A percentile compares a stretch with the other conserved stretches of the same genome.
Conservation (phyloP, 768 basidiomycete species). For the Chiua virens region DNA sequence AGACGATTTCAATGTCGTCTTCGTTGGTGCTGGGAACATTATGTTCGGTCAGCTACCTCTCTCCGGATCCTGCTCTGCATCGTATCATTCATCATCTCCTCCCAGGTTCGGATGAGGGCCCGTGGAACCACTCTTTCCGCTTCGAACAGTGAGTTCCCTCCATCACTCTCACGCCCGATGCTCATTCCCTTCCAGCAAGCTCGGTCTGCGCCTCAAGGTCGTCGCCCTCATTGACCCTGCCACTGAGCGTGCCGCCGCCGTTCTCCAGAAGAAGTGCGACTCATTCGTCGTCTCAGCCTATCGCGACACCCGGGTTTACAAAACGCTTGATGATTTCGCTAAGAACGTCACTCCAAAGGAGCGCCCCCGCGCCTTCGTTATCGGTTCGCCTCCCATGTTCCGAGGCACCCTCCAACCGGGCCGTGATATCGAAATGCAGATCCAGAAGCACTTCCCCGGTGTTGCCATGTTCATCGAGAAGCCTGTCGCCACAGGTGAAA, state of each 20-base stretch:
- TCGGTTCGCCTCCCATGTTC: conserved; percentile 94
- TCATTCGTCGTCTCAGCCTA: conserved; percentile 95
- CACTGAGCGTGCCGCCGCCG: conserved; percentile 72
- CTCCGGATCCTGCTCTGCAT: neutral
- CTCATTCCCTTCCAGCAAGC: conserved; percentile 58
- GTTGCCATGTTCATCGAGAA: conserved; percentile 92
- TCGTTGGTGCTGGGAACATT: conserved; percentile 95
- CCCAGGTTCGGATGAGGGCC: conserved; percentile 81
- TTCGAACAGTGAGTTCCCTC: conserved; percentile 69
- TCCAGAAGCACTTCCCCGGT: conserved; percentile 84
- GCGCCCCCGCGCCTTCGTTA: conserved; percentile 77
- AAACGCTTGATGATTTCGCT: conserved; percentile 83
- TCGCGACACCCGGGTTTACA: conserved; percentile 81
- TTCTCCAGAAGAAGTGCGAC: conserved; percentile 87
- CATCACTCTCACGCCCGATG: neutral
- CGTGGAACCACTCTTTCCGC: conserved; percentile 92
- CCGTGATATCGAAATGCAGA: conserved; percentile 84
- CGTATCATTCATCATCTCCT: conserved; percentile 3
- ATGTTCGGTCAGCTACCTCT: conserved; percentile 77
- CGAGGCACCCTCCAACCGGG: conserved; percentile 75
- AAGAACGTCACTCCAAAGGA: conserved; percentile 63
- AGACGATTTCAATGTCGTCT: conserved; percentile 89
- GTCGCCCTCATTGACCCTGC: conserved; percentile 93
- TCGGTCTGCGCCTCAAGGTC: conserved; percentile 94
- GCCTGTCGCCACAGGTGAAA: conserved; percentile 82